These are phyloP conservation scores for Debaryomycetaceae sp. DNA, from an alignment of 1,139 yeast species.

Conservation along the genomic window DNA sequence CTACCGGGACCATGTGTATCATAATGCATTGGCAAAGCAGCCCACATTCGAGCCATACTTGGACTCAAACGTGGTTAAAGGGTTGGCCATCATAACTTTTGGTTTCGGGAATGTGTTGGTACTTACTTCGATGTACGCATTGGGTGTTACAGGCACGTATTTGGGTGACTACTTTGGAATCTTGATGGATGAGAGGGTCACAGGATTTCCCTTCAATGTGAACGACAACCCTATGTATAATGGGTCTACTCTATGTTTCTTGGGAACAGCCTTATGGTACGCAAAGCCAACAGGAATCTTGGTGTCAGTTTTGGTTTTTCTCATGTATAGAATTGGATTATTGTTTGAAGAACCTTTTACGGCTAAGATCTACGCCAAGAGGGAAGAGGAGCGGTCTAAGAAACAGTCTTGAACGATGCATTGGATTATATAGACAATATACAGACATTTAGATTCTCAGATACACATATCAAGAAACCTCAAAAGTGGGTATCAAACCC, in stretches of 20 bases:
- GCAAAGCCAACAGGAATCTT: conserved; percentile 88
- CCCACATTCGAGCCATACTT: conserved; percentile 52
- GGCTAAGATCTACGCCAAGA: conserved; percentile 72
- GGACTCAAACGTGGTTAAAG: conserved; percentile 32
- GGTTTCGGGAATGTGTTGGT: conserved; percentile 77
- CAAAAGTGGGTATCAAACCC: neutral
- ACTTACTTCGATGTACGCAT: conserved; percentile 81
- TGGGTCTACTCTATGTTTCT: conserved; percentile 83
- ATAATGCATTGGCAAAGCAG: conserved; percentile 49
- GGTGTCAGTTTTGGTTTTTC: conserved; percentile 66
- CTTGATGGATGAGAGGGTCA: conserved; percentile 83
- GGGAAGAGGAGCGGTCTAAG: conserved; percentile 6
- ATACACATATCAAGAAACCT: neutral
- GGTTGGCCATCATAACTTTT: conserved; percentile 40
- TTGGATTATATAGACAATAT: neutral
- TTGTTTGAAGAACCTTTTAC: conserved; percentile 95
- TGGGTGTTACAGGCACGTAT: conserved; percentile 95
- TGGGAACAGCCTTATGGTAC: conserved; percentile 85
- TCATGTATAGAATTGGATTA: conserved; percentile 82
- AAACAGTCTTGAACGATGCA: neutral
- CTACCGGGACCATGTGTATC: conserved; percentile 73
- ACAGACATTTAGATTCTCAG: neutral
- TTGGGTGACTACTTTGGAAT: conserved; percentile 97
- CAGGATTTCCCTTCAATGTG: conserved; percentile 91
- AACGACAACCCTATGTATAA: conserved; percentile 95